A percentile compares a stretch with the other conserved stretches of the same genome.
Evolutionary conservation across 257 asterid genomes (phyloP).

Genomic region (Scutellaria minor): DNA sequence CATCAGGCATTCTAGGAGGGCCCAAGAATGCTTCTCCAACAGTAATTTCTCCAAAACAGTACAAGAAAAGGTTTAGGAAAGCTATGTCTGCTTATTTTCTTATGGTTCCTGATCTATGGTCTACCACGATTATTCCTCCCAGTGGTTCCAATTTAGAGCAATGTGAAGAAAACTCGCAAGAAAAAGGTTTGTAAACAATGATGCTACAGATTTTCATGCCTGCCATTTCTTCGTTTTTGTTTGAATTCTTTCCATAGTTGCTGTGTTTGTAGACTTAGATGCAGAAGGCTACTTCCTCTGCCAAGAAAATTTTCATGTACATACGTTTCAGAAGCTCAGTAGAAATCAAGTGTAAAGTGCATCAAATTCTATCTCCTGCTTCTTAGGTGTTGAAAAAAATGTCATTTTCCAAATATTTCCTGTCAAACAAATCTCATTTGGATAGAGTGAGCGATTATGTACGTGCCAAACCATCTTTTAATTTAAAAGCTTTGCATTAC

Average conservation of each 20-base stretch:
- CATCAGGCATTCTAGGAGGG: constrained; percentile 80
- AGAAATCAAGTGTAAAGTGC: constrained; percentile 35
- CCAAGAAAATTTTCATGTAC: constrained; percentile 21
- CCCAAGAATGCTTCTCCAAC: constrained; percentile 74
- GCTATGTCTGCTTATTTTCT: constrained; percentile 88
- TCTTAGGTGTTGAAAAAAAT: not conserved
- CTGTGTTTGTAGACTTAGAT: constrained; percentile 29
- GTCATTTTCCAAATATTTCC: too few relatives aligned
- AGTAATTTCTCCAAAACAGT: constrained; percentile 71
- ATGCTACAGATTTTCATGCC: constrained; percentile 5
- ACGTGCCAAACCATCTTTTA: too few relatives aligned
- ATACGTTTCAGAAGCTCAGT: constrained; percentile 13
- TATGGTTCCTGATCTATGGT: constrained; percentile 84
- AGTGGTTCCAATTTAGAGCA: constrained; percentile 40
- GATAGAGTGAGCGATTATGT: too few relatives aligned
- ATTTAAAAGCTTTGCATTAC: too few relatives aligned
- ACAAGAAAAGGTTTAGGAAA: constrained; percentile 78
- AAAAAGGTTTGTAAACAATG: constrained; percentile 28
- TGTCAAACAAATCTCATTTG: too few relatives aligned
- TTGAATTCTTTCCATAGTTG: constrained; percentile 1
- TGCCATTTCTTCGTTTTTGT: not conserved
- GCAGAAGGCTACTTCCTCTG: constrained; percentile 29
- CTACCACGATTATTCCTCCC: constrained; percentile 44
- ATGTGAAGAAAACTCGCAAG: constrained; percentile 42
- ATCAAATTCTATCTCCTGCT: not conserved